These are phyloP conservation scores for Trichoderma simmonsii DNA, from an alignment of 2,329 filamentous ascomycete genomes.

Conservation along the genomic window DNA sequence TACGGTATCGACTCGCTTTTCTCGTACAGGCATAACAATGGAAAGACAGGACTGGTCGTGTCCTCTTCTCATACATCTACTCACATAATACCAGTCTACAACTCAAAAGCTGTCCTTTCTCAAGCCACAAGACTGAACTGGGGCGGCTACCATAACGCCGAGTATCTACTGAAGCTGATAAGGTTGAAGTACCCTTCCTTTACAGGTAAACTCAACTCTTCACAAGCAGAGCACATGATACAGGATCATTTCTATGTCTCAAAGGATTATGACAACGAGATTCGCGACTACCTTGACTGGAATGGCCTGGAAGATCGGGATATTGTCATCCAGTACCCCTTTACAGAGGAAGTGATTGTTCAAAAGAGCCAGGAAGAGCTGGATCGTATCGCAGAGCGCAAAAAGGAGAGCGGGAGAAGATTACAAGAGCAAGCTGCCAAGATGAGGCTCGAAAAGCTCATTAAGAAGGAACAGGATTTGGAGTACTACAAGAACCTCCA, in stretches of 20 bases:
- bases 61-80: constrained; percentile 93
- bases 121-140: constrained; percentile 91
- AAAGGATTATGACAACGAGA: constrained; percentile 74
- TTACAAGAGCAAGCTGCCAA: constrained; percentile 95
- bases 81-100: constrained; percentile 88
- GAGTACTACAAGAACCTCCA: constrained; percentile 91
- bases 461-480: constrained; percentile 92
- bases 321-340: constrained; percentile 87
- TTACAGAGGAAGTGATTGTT: constrained; percentile 81
- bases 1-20: constrained; percentile 97
- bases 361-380: constrained; percentile 96
- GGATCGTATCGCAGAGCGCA: constrained; percentile 82
- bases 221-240: constrained; percentile 84
- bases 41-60: constrained; percentile 80
- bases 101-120: constrained; percentile 77
- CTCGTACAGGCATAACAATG: constrained; percentile 89
- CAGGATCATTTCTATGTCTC: constrained; percentile 88
- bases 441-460: constrained; percentile 91
- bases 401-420: constrained; percentile 88
- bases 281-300: constrained; percentile 80
- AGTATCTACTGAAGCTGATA: constrained; percentile 87
- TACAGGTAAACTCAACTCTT: constrained; percentile 77
- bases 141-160: constrained; percentile 86
- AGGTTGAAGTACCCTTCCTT: constrained; percentile 89
- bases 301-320: constrained; percentile 87